A percentile compares a stretch with the other conserved stretches of the same genome.
These are phyloP conservation scores for Medicago lupulina DNA, from an alignment of 306 rosid species.

Conservation along the genomic window DNA sequence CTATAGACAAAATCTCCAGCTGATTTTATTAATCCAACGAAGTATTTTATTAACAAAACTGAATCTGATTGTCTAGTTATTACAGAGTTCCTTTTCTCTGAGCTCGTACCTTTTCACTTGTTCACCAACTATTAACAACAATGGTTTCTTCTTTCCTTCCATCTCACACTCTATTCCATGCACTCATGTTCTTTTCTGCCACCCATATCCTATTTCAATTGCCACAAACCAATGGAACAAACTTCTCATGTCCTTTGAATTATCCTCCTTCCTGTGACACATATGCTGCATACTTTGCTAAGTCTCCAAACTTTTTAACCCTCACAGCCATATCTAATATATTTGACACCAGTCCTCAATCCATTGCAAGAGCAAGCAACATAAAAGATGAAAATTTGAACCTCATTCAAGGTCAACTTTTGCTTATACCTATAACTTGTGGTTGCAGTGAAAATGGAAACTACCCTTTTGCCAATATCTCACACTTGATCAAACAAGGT, in stretches of 20 bases:
- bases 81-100: neutral
- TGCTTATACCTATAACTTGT: conserved; percentile 65
- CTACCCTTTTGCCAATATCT: conserved; percentile 55
- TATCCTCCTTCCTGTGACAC: conserved; percentile 51
- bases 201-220: conserved; percentile 40
- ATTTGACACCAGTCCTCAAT: conserved; percentile 52
- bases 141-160: conserved; percentile 49
- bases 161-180: conserved; percentile 29
- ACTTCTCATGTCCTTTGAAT: conserved; percentile 52
- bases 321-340: conserved; percentile 54
- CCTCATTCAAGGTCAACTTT: conserved; percentile 56
- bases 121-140: conserved; percentile 18
- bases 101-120: conserved; percentile 10
- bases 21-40: conserved; percentile 1
- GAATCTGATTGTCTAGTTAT: neutral
- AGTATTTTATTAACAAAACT: conserved; percentile 22
- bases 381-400: conserved; percentile 8
- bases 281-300: conserved; percentile 61
- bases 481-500: conserved; percentile 53
- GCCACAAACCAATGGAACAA: conserved; percentile 37
- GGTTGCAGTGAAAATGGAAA: conserved; percentile 51
- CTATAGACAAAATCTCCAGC: conserved; percentile 32
- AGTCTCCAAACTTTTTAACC: conserved; percentile 49
- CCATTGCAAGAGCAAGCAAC: conserved; percentile 62
- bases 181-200: conserved; percentile 41